Conservation (phyloP, 768 basidiomycete species). For the Psilocybe tampanensis region DNA sequence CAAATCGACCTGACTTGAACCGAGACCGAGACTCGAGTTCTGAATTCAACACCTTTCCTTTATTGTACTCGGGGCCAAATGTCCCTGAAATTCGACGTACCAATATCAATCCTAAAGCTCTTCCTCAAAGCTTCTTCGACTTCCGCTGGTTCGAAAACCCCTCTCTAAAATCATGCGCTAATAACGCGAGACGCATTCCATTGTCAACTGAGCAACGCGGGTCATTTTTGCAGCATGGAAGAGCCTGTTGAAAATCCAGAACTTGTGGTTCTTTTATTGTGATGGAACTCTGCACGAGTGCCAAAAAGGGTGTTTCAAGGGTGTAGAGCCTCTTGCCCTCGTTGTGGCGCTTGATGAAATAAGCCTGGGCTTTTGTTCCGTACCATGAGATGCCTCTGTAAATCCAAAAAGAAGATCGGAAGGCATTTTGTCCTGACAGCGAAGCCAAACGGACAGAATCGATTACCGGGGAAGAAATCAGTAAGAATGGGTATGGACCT, state of each 20-base stretch:
- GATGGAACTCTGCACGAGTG: no score
- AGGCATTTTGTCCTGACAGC: neutral
- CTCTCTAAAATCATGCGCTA: no score
- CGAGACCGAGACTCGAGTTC: neutral
- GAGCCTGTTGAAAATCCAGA: no score
- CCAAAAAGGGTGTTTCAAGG: no score
- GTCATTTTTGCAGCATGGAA: no score
- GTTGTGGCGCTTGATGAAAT: neutral
- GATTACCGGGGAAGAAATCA: neutral
- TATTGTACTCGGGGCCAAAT: neutral
- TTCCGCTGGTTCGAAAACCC: no score
- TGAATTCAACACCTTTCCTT: neutral
- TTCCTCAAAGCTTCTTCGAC: no score
- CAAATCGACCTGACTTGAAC: slow-evolving; percentile 23
- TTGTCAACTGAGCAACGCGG: no score
- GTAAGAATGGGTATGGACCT: neutral
- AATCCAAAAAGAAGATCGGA: neutral
- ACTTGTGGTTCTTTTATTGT: no score
- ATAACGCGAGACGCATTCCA: no score
- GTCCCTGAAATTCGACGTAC: no score
- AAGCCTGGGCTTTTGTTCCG: neutral
- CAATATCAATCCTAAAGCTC: no score
- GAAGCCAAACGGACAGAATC: neutral
- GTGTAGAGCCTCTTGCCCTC: neutral
- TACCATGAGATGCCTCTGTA: neutral